Base-by-base conservation (phyloP, 768 basidiomycete species). In the Suillus subalutaceus region DNA sequence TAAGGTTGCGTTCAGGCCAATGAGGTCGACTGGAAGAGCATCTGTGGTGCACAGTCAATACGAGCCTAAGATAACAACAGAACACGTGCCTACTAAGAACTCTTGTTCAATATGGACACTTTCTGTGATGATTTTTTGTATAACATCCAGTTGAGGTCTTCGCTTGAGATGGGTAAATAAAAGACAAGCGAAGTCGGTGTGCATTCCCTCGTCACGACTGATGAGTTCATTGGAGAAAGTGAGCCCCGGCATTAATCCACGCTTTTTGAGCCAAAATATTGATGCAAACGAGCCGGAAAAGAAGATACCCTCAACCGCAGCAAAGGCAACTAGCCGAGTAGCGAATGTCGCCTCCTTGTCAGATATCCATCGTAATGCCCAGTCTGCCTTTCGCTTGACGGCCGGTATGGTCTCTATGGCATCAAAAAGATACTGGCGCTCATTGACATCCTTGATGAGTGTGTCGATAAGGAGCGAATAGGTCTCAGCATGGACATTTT, bases 161-260 rank as follows among this genome's bases (percentile, higher is more conserved):
- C 89, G 86, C 68, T 84, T 84, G 40, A 98, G 84, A 74, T 97
- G 92, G 63, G 85, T 86, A 80, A 96, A 96, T 41, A 97, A 84
- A 2, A 97, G 79, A 75, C 95, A 97, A 2, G 96, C 94, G 73
- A 97, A 96, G 77, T 98, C 96, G 73, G 95, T 97, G 78, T 98
- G 96, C 81, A 97, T 90, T 57, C 96, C 96, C 78, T 97, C 96
- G 70, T 97, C 96, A 20, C 96, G 88, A 65, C 91, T 93, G 79
- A 98, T 98, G 72, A 97, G 88, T 77, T 97, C 96, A 75, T 98
- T 98, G 16, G 95, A 97, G 79, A 96, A 97, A 0, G 96, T 94
- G 46, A 98, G 82, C n/a, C 96, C 96, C 32, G 96, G 94, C 95
- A 97, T 96, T 23, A 98, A 83, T 7, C 96, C 96, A 12, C 96